Evolutionary conservation across 1,284 basidiomycete genomes (phyloP), one percentile per base, ranked within the genome.

Genomic region (Marasmius oreades): DNA sequence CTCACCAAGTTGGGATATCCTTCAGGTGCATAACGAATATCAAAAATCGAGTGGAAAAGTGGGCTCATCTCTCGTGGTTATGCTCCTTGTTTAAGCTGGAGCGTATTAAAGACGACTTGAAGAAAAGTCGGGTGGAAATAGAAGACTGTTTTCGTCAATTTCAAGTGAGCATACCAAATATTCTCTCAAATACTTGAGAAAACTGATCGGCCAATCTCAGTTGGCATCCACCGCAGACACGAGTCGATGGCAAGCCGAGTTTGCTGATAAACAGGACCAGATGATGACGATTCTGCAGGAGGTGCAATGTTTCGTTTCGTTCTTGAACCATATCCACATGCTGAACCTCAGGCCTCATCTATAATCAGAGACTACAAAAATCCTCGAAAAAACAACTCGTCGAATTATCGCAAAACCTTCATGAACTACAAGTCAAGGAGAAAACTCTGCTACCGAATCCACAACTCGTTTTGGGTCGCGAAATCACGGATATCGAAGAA

Each of bases 401-500:
- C 55, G 69, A 28, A 68, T 80, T 52, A 78, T 78, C 75, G 47
- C 48, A 65, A 33, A 80, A 80, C 58, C 63, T 83, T 20, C 80
- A 76, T 60, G 66, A 71, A 23, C 64, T 83, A 22, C 78, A 81
- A 57, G 65, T 69, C 20, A 65, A 67, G 20, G 73, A 74, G 10
- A 70, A 72, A 1, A 68, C 72, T 53, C 69, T 83, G 22, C 71
- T 81, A 52, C 77, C 78, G 0, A 70, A 78, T 34, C 70, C 77
- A 56, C 67, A 81, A 55, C 71, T 83, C 28, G 69, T 70, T 51
- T 71, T 71, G 7, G 80, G 79, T 4, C n/a, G n/a, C n/a, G 81
- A 83, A 63, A 79, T 81, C 14, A 68, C 66, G 18, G 70, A 77
- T 56, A 65, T 78, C n/a, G 74, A 77, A 20, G 66, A 72, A 22